Evolutionary conservation across 768 basidiomycete species (phyloP).

Genomic region (Phaeolepiota aurea): DNA sequence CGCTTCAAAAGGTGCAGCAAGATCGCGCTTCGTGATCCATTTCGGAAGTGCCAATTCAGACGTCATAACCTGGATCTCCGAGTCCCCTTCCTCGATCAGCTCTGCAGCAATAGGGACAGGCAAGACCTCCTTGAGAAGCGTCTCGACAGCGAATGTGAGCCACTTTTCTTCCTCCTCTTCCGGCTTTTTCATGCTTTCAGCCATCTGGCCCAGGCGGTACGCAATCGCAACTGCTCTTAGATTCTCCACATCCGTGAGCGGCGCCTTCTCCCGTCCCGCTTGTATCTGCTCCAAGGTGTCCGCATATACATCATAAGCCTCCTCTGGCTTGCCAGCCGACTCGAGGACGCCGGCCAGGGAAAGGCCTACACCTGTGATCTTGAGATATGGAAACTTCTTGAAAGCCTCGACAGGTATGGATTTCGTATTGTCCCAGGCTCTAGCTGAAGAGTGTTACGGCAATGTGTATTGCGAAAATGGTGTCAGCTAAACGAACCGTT

Average conservation of each 20-base stretch:
- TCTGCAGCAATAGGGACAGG: conserved; percentile 4
- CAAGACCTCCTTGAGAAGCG: conserved; percentile 28
- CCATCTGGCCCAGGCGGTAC: conserved; percentile 36
- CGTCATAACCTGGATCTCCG: conserved; percentile 22
- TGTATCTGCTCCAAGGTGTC: conserved; percentile 26
- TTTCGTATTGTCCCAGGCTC: conserved; percentile 50
- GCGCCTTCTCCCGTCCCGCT: conserved; percentile 8
- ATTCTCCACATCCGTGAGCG: conserved; percentile 18
- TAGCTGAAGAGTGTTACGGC: conserved; percentile 13
- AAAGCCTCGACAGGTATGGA: conserved; percentile 29
- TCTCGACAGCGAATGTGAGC: conserved; percentile 33
- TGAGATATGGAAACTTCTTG: conserved; percentile 46
- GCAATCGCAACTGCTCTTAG: conserved; percentile 30
- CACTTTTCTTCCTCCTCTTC: conserved; percentile 33
- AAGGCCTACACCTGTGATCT: conserved; percentile 60
- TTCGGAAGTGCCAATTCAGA: conserved; percentile 47
- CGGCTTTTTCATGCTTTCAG: conserved; percentile 18
- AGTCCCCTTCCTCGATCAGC: not conserved
- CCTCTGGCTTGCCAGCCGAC: conserved; percentile 21
- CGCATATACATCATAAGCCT: conserved; percentile 29
- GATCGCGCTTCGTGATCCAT: conserved; percentile 52
- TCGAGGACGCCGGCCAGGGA: conserved; percentile 52
- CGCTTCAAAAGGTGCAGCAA: conserved; percentile 63
- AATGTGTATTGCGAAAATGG: not conserved
- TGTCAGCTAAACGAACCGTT: conserved; percentile 31